Conservation (phyloP, 164 flowering plant species). For the Brasenia schreberi region DNA sequence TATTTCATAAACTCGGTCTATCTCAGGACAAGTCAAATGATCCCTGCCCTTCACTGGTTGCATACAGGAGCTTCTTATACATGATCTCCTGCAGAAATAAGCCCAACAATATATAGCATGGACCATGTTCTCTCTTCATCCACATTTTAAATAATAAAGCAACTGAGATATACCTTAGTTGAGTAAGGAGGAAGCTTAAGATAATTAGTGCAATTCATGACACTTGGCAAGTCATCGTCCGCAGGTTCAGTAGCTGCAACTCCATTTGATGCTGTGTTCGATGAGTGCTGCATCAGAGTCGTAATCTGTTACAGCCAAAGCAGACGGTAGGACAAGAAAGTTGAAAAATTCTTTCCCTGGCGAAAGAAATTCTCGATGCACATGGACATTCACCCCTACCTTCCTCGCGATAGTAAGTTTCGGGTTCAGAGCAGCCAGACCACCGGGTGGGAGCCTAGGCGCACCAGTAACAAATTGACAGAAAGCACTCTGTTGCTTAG, state of each 20-base stretch:
- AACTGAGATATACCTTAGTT: slow-evolving; percentile 42
- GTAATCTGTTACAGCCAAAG: neutral
- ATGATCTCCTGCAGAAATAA: slow-evolving; percentile 49
- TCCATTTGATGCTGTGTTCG: neutral
- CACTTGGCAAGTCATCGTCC: slow-evolving; percentile 82
- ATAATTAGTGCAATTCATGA: slow-evolving; percentile 97
- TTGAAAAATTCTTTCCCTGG: neutral
- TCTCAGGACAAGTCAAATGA: slow-evolving; percentile 63
- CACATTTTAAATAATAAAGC: neutral
- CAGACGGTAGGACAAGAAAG: neutral
- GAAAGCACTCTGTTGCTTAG: slow-evolving; percentile 55
- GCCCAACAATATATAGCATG: neutral
- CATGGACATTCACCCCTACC: slow-evolving; percentile 20
- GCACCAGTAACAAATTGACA: slow-evolving; percentile 94
- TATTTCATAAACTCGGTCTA: too few relatives aligned
- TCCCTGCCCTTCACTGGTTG: slow-evolving; percentile 91
- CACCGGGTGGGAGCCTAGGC: slow-evolving; percentile 92
- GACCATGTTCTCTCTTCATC: neutral
- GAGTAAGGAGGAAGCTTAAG: slow-evolving; percentile 93
- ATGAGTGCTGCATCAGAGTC: neutral
- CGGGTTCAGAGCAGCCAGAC: slow-evolving; percentile 79
- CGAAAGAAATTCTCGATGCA: too few relatives aligned
- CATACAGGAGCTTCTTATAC: slow-evolving; percentile 78
- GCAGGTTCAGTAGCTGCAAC: slow-evolving; percentile 37
- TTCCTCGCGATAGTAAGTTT: slow-evolving; percentile 89